Evolutionary conservation across 2,329 filamentous ascomycete genomes (phyloP), one percentile per base, ranked within the genome.

Genomic region (Microsporum ferrugineum): DNA sequence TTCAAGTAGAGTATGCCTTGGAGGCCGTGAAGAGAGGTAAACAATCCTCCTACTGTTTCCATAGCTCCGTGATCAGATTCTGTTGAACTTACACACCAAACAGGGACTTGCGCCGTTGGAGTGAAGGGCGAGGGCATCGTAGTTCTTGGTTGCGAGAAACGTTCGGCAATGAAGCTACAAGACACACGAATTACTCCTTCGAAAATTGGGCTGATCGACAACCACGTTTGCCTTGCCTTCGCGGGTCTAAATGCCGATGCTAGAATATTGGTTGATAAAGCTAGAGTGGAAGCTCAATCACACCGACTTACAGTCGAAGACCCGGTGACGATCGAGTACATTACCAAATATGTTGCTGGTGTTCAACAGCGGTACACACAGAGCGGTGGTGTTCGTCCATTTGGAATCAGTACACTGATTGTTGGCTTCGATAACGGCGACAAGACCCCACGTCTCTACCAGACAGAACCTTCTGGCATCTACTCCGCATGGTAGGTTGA

Each of bases 311-410:
- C 94, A 3, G 91, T 99, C 62, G 94, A 99, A 75, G 95, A 99
- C 74, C 92, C 94, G 61, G 90, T 95, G 67, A 92, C 89, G 65
- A 95, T 99, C 76, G 94, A 99, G 79, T 99, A 99, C 82, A 96
- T 99, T 73, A 97, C 94, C 71, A 97, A 99, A 81, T 96, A 97
- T 72, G 88, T 99, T 65, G 94, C 94, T 60, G 89, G 92, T 61
- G 94, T 99, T 68, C 94, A 99, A 82, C 94, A 99, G 81, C 86
- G 91, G 76, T 99, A 99, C 82, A 99, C 94, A 56, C 94, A 99
- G 81, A 95, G 91, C 71, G 94, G 94, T 79, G 94, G 94, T 82
- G 94, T 99, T 59, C 83, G 94, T 71, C 94, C 94, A n/a, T 99
- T 99, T 72, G 94, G 94, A 65, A 96, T 99, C 75, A 96, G 91